Base-by-base conservation (phyloP, 2,329 filamentous ascomycete genomes). In the Pseudocercospora eumusae region DNA sequence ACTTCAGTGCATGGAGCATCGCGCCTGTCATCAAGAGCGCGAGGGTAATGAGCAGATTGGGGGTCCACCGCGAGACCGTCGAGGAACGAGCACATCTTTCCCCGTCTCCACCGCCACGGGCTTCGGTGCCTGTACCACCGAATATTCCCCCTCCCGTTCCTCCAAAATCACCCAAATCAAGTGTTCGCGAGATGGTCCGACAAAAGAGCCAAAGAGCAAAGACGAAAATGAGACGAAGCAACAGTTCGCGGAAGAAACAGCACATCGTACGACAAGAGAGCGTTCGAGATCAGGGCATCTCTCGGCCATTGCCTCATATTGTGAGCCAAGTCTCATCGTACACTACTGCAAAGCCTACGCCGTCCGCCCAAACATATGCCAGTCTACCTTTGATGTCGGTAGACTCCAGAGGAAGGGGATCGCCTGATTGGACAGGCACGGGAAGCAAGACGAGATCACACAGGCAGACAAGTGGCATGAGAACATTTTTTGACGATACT, bases 1-100 rank as follows among this genome's bases (percentile, higher is more conserved):
- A 61, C 36, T 63, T 66, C 53, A 67, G 65, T 56, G 36, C 44
- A 42, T 59, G 59, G 59, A 61, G 59, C 49, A 31, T 62, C 23
- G 60, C 56, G 27, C 54, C 62, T 27, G 42, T 49, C 11, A 25
- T 59, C 20, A 56, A 59, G 42, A 60, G 60, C n/a, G 18, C 57
- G 1, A 62, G 62, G 3, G 47, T 59, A 13, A 40, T 59, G 50
- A 62, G 57, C 50, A 61, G 53, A 27, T 50, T 64, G 28, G 64
- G 62, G 4, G 53, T 64, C 13, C 36, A 57, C n/a, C 50, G 54
- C 20, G 57, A 53, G 47, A 33, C 20, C 6, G 23, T 50, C 47
- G 20, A 42, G 33, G 53, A 62, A 42, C 42, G 42, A 40, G 25
- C 40, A 20, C 40, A 45, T 15, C 33, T 54, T 2, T 27, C 21